phyloP scores from a whole-genome alignment of 2,329 filamentous ascomycete genomes.

The Aspergillus ochraceus region DNA sequence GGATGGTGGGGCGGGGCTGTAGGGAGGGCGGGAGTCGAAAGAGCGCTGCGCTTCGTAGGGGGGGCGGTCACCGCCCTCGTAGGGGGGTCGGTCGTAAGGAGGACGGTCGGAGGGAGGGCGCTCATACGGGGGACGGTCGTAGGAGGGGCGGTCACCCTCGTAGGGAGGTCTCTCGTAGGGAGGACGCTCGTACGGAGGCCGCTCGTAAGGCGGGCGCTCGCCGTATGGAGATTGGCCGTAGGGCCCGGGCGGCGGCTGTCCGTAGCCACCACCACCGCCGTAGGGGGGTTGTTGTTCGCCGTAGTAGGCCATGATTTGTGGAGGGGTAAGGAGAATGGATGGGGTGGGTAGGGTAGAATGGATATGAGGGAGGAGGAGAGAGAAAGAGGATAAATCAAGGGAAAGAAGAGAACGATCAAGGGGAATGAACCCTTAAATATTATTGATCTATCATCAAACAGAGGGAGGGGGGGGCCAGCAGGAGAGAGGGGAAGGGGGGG shows the following conservation, averaged over 20 bases:
- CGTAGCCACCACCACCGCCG: constrained; percentile 10
- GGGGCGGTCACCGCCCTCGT: constrained; percentile 15
- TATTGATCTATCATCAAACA: neutral
- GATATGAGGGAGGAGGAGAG: neutral
- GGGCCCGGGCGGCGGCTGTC: constrained; percentile 22
- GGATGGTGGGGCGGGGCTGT: constrained; percentile 28
- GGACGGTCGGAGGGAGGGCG: constrained; percentile 23
- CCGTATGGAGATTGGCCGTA: constrained; percentile 21
- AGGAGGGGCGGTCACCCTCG: constrained; percentile 12
- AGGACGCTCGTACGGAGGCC: constrained; percentile 30
- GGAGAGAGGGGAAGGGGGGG: neutral
- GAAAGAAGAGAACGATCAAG: neutral
- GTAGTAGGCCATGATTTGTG: constrained; percentile 5
- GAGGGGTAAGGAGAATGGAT: neutral
- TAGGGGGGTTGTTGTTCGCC: constrained; percentile 13
- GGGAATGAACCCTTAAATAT: constrained; percentile 3
- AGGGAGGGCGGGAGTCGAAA: constrained; percentile 35
- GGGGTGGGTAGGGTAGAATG: neutral
- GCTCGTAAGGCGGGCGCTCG: constrained; percentile 15
- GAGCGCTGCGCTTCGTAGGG: constrained; percentile 17
- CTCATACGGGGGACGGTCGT: constrained; percentile 13
- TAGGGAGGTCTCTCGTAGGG: constrained; percentile 24
- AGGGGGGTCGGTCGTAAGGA: constrained; percentile 23
- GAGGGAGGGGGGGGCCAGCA: neutral
- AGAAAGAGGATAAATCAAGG: neutral